Evolutionary conservation across 1,284 basidiomycete species (phyloP).

Genomic region (Sporisorium scitamineum): DNA sequence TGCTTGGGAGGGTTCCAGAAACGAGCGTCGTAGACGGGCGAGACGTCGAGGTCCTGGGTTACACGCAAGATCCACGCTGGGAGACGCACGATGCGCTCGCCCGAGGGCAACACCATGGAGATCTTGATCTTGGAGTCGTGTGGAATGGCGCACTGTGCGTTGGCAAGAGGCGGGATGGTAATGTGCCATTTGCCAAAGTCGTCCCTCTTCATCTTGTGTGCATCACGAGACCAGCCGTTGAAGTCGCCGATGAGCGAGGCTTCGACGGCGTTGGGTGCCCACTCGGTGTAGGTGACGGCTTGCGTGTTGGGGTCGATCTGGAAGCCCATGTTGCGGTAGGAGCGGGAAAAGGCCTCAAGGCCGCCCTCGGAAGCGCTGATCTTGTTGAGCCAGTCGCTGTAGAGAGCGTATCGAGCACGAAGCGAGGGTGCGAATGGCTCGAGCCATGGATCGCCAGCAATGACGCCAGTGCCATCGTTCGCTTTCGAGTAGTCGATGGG

Average conservation of each 20-base stretch:
- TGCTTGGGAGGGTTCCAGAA: slow-evolving; percentile 92
- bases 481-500: slow-evolving; percentile 60
- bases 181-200: slow-evolving; percentile 95
- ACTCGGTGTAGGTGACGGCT: slow-evolving; percentile 87
- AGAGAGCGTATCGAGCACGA: slow-evolving; percentile 54
- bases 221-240: slow-evolving; percentile 87
- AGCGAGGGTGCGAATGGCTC: slow-evolving; percentile 62
- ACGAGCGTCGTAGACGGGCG: slow-evolving; percentile 93
- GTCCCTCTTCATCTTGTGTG: slow-evolving; percentile 84
- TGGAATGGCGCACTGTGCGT: slow-evolving; percentile 79
- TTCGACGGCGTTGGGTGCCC: slow-evolving; percentile 89
- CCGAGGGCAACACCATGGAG: slow-evolving; percentile 76
- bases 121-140: slow-evolving; percentile 92
- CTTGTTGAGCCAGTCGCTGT: slow-evolving; percentile 51
- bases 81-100: slow-evolving; percentile 86
- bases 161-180: slow-evolving; percentile 76
- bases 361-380: slow-evolving; percentile 72
- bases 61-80: slow-evolving; percentile 95
- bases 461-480: slow-evolving; percentile 61
- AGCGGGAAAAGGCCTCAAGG: slow-evolving; percentile 86
- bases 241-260: slow-evolving; percentile 94
- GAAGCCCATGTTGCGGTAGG: slow-evolving; percentile 87
- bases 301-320: slow-evolving; percentile 77
- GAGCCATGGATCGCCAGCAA: slow-evolving; percentile 64
- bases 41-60: slow-evolving; percentile 89